Evolutionary conservation across 2,329 filamentous ascomycete species (phyloP).

Genomic region (Fusarium transvaalense): DNA sequence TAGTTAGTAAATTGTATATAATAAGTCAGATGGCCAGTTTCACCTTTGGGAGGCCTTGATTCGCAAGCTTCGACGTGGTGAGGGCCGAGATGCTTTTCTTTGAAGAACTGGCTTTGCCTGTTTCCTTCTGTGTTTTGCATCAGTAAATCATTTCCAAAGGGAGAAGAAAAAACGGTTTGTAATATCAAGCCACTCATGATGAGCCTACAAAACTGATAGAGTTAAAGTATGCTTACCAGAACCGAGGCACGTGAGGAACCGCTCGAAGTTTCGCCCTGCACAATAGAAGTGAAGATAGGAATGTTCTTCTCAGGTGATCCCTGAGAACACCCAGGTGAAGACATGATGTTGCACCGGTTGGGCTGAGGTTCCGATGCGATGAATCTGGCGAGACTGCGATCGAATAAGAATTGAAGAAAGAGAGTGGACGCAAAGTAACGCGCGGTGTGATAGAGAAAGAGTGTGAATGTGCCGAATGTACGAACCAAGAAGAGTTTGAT

Average conservation of each 20-base stretch:
- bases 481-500: conserved; percentile 37
- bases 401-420: conserved; percentile 46
- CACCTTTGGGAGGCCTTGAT: conserved; percentile 68
- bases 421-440: conserved; percentile 46
- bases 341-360: conserved; percentile 46
- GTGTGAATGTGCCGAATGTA: conserved; percentile 42
- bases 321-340: conserved; percentile 46
- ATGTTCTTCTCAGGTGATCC: conserved; percentile 48
- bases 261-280: conserved; percentile 42
- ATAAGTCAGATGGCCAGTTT: neutral
- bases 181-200: neutral
- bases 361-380: conserved; percentile 15
- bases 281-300: conserved; percentile 23
- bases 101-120: conserved; percentile 26
- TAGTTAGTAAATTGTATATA: conserved; percentile 39
- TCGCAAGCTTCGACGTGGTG: conserved; percentile 66
- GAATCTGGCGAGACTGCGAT: conserved; percentile 14
- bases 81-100: conserved; percentile 63
- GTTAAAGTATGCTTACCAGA: conserved; percentile 37
- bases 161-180: neutral
- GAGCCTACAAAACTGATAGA: neutral
- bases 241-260: conserved; percentile 29
- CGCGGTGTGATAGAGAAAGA: conserved; percentile 49
- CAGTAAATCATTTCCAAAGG: neutral
- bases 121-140: conserved; percentile 40